These are phyloP conservation scores for Nannizziopsis barbatae DNA, from an alignment of 2,329 filamentous ascomycete genomes.

Conservation along the genomic window DNA sequence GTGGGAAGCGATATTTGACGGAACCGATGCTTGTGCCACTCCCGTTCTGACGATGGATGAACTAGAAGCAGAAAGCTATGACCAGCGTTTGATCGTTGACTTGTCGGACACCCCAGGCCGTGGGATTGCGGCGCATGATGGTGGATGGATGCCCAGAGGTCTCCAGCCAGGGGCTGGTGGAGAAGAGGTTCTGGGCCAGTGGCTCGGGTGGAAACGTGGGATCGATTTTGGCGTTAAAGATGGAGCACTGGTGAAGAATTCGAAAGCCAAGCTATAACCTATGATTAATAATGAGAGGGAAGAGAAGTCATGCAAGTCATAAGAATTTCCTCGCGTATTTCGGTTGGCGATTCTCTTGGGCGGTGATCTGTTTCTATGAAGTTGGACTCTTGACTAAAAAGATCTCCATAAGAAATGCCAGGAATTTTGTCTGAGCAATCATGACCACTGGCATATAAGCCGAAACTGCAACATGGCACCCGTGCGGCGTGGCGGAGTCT, in stretches of 20 bases:
- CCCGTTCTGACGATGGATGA: conserved; percentile 69
- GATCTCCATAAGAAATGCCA: too few relatives aligned
- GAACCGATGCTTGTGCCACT: conserved; percentile 85
- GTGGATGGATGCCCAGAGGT: conserved; percentile 54
- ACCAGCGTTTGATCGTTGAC: conserved; percentile 36
- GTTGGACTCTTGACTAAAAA: too few relatives aligned
- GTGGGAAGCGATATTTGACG: conserved; percentile 81
- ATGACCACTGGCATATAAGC: too few relatives aligned
- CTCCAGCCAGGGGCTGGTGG: conserved; percentile 61
- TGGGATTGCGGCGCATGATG: conserved; percentile 45
- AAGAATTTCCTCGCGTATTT: too few relatives aligned
- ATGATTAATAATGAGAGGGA: background rate
- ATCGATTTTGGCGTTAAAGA: conserved; percentile 56
- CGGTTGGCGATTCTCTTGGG: too few relatives aligned
- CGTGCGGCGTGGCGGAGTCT: too few relatives aligned
- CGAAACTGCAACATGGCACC: too few relatives aligned
- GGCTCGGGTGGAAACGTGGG: conserved; percentile 68
- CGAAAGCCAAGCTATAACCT: conserved; percentile 20
- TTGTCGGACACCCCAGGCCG: conserved; percentile 60
- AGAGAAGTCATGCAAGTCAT: too few relatives aligned
- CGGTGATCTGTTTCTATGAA: too few relatives aligned
- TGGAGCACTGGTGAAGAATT: conserved; percentile 49
- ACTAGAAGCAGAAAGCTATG: conserved; percentile 48
- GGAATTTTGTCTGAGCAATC: too few relatives aligned
- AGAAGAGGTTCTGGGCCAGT: conserved; percentile 54